Evolutionary conservation across 352 stramenopile species (phyloP), one percentile per base, ranked within the genome.

Genomic region (Phytophthora crassamura): DNA sequence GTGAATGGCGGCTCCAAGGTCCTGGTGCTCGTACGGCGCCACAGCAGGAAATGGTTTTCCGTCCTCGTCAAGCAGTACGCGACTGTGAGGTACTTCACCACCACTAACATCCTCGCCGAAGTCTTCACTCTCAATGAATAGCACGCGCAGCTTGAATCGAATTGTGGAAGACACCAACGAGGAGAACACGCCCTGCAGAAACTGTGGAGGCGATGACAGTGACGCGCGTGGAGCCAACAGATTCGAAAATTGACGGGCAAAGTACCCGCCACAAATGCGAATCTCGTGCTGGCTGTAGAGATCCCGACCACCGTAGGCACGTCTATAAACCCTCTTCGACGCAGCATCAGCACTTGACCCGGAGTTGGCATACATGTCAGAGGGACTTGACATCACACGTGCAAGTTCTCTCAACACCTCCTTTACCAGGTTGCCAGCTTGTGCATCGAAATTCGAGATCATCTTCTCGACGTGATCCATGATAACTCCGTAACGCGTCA

Each of bases 1-100:
- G 59, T 93, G 83, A 46, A 94, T 74, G 2, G 85, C 83, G n/a
- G 85, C 82, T n/a, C 83, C 85, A 56, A 91, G 80, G 52, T 94
- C 81, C 68, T 92, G 85, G 41, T 94, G 85, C 5, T 81, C 65
- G 40, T 92, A 92, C 25, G 50, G 70, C 0, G 76, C 79, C 39
- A 86, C 85, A 7, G 53, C 25, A 42, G 60, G 53, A 48, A 67
- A 60, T 7, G 58, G 25, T 32, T 53, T 59, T 7, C 56, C 74
- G 20, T 64, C 25, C 14, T 75, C 65, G 15, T 74, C 68, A 32
- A 71, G 39, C 45, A 69, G 18, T 36, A 56, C 50, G 40, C 46
- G 61, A 47, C 61, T 63, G 42, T 57, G 43, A 7, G 35, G 11
- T 11, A 38, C 42, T 33, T 54, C 47, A 25, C 39, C 16, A 15